Evolutionary conservation across 2,329 filamentous ascomycete genomes (phyloP), one percentile per base, ranked within the genome.

Genomic region (Colletotrichum orbiculare): DNA sequence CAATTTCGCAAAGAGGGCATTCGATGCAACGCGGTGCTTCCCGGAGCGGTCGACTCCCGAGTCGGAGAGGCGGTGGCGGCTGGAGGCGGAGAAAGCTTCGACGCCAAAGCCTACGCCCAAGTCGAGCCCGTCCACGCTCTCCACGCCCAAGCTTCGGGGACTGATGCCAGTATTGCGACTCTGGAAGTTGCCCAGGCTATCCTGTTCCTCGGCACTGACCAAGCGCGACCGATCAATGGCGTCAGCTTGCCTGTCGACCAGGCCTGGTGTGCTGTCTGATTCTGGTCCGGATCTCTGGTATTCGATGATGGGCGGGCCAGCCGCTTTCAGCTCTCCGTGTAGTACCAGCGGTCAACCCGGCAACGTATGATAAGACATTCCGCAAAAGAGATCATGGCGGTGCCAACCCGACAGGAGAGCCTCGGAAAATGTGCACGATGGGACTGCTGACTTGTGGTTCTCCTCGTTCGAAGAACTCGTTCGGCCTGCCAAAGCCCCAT

Each of bases 1-100:
- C 72, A 79, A 6, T 82, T 82, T 65, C 75, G 75, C 25, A 74
- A 79, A 42, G 77, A 82, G 37, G 76, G 77, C 8, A 81, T 84
- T 13, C 35, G 46, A 37, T 62, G 52, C 52, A 56, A 65, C n/a
- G 46, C 58, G n/a, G 25, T 62, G 10, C 53, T 81, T 5, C 81
- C 81, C 2, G 73, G 73, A 2, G 70, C 72, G 4, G 69, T 75
- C 41, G 72, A 75, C 62, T 73, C 71, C 48, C 67, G 69, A n/a
- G 71, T 75, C 17, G 73, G 73, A 2, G 71, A 74, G 67, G 63
- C 65, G 8, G 72, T 74, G 41, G 67, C 67, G 3, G 35, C 52
- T 13, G 52, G 58, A n/a, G 35, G 55, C 4, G 68, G 67, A 37
- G 67, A 68, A 35, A 57, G 64, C 39, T 75, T 67, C 17, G 75